Base-by-base conservation (phyloP, 108 stramenopile species). In the Discostella pseudostelligera region DNA sequence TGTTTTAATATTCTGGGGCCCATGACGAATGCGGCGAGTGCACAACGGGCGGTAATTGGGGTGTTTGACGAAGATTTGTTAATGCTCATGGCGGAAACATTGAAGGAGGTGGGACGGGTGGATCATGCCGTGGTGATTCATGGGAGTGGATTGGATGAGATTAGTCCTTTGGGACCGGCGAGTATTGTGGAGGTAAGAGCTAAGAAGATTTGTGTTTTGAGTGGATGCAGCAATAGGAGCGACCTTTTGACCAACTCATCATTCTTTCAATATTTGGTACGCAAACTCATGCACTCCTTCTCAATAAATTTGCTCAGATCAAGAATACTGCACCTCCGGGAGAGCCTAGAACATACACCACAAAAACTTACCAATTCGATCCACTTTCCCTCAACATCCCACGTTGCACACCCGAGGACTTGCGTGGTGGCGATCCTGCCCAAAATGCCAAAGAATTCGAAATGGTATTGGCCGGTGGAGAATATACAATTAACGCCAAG, bases 1-100 rank as follows among this genome's bases (percentile, higher is more conserved):
- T 88, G 88, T 40, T 99, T 99, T 72, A 99, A 99, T 69, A 97
- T 99, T 63, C 69, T 99, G 59, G 98, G 98, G 44, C 97, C 98
- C 43, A 95, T 99, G 92, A 95, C 96, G 0, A 99, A 99, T 79
- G 96, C 98, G 10, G 97, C 98, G 0, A 84, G 89, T 14, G 98
- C 98, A 7, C 95, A 97, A 71, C 83, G 84, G 17, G 95, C 95
- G 7, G 95, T 99, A 2, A 97, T 99, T 73, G 98, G 98, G 26
- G 98, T 99, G 24, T 99, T 97, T 54, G 84, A 94, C 55, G 95
- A 92, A 11, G 81, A 83, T 22, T 67, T 97, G n/a, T 49, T 96
- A 53, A 76, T 85, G 13, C 59, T 97, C 16, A 90, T 97, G 87
- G 96, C 96, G 3, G 94, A 86, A 21, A 90, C 96, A 3, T 76